These are phyloP conservation scores for Aethionema arabicum DNA, from an alignment of 345 rosid genomes.

Conservation along the genomic window DNA sequence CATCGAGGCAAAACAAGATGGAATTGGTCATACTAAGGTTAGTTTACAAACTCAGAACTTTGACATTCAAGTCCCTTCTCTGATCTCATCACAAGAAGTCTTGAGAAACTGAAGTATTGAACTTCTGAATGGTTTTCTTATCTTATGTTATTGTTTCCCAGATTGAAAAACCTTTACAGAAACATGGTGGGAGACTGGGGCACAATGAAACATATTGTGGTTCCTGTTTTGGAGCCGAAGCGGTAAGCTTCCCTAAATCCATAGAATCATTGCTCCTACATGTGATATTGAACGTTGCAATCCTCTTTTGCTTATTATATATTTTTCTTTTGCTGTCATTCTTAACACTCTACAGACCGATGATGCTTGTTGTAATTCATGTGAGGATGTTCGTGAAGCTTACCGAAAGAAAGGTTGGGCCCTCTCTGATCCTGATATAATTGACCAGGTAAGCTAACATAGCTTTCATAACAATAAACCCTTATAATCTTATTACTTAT, in stretches of 20 bases:
- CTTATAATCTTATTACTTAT: conserved; percentile 4
- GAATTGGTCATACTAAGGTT: conserved; percentile 91
- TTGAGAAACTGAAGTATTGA: conserved; percentile 7
- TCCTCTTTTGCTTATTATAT: not conserved
- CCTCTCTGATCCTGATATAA: conserved; percentile 58
- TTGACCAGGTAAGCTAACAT: conserved; percentile 63
- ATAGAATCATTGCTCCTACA: not conserved
- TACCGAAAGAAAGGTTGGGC: conserved; percentile 89
- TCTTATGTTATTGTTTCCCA: conserved; percentile 27
- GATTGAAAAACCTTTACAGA: conserved; percentile 95
- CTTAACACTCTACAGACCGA: conserved; percentile 49
- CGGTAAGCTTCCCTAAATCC: conserved; percentile 42
- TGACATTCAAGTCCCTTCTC: conserved; percentile 1
- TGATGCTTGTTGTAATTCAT: conserved; percentile 79
- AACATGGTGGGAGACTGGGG: conserved; percentile 97
- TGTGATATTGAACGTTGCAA: too few species aligned
- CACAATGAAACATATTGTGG: conserved; percentile 96
- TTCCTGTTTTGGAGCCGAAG: conserved; percentile 93
- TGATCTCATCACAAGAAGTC: conserved; percentile 11
- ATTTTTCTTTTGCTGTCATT: conserved; percentile 7
- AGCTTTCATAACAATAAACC: not conserved
- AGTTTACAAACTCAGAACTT: conserved; percentile 20
- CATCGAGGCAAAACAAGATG: conserved; percentile 76
- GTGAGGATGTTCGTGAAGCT: conserved; percentile 93
- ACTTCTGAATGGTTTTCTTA: not conserved